phyloP scores from a whole-genome alignment of 306 rosid species.

The Vicia villosa region DNA sequence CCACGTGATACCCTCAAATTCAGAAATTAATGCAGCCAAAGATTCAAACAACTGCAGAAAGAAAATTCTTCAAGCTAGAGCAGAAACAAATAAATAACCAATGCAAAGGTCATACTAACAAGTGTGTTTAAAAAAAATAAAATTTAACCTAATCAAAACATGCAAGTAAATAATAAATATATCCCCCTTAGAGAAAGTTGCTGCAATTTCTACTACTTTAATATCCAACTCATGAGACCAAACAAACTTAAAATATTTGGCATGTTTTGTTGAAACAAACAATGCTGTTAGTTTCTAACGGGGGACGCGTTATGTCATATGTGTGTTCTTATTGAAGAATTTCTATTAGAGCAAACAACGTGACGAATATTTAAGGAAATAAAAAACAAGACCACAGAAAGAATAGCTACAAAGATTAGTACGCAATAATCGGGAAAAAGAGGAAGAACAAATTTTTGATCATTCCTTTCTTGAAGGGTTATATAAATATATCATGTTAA shows the following conservation, averaged over 20 bases:
- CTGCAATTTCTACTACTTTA: conserved; percentile 70
- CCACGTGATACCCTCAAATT: no score
- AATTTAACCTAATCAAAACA: conserved; percentile 5
- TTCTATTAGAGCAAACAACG: no score
- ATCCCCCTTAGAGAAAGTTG: conserved; percentile 78
- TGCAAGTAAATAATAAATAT: not conserved
- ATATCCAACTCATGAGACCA: conserved; percentile 73
- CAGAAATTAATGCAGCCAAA: conserved; percentile 78
- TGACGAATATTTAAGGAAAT: no score
- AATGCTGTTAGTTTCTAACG: no score
- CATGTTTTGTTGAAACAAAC: no score
- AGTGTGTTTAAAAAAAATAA: not conserved
- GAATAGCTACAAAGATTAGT: not conserved
- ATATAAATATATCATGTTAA: no score
- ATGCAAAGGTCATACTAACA: not conserved
- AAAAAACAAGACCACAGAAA: no score
- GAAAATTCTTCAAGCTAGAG: conserved; percentile 40
- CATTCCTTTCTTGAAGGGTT: not conserved
- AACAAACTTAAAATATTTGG: no score
- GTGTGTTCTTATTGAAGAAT: no score
- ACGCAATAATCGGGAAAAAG: not conserved
- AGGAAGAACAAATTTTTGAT: no score
- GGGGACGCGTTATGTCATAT: no score
- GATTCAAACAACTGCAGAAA: conserved; percentile 73
- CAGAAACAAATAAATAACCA: conserved; percentile 24